phyloP scores from a whole-genome alignment of 83 land plant genomes.

The Picea abies region DNA sequence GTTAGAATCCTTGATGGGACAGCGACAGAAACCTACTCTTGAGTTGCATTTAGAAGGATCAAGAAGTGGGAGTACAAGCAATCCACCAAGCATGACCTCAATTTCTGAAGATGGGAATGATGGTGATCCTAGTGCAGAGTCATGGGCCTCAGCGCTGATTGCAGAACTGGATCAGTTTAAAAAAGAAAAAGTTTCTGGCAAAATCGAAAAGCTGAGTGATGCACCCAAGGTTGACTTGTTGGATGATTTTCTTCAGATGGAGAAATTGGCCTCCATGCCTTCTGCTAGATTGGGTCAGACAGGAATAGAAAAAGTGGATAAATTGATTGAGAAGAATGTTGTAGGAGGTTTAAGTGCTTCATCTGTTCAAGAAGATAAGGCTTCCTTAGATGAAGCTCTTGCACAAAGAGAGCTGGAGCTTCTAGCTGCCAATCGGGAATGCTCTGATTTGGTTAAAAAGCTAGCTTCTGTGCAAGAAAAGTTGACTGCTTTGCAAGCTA shows the following conservation, averaged over 20 bases:
- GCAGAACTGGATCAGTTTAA: conserved; percentile 55
- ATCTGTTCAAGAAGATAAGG: conserved; percentile 12
- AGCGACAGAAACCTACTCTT: not conserved
- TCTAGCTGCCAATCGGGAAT: conserved; percentile 23
- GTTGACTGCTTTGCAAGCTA: conserved; percentile 9
- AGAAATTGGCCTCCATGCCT: conserved; percentile 43
- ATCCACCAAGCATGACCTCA: conserved; percentile 18
- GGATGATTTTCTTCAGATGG: conserved; percentile 83
- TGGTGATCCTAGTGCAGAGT: conserved; percentile 42
- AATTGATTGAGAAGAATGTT: conserved; percentile 9
- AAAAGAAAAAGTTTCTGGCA: conserved; percentile 29
- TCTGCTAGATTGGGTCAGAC: conserved; percentile 16
- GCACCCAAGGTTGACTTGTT: conserved; percentile 38
- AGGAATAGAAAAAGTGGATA: conserved; percentile 12
- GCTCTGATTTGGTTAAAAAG: conserved; percentile 30
- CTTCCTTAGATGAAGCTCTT: conserved; percentile 25
- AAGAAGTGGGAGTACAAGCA: conserved; percentile 7
- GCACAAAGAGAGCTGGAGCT: conserved; percentile 19
- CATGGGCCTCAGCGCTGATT: conserved; percentile 71
- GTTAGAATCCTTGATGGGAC: conserved; percentile 20
- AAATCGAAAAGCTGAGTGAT: conserved; percentile 12
- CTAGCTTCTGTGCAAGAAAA: conserved; percentile 24
- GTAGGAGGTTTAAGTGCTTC: not conserved
- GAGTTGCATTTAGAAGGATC: conserved; percentile 18
- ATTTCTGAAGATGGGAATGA: conserved; percentile 29